Base-by-base conservation (phyloP, 2,329 filamentous ascomycete genomes). In the Colletotrichum phormii region DNA sequence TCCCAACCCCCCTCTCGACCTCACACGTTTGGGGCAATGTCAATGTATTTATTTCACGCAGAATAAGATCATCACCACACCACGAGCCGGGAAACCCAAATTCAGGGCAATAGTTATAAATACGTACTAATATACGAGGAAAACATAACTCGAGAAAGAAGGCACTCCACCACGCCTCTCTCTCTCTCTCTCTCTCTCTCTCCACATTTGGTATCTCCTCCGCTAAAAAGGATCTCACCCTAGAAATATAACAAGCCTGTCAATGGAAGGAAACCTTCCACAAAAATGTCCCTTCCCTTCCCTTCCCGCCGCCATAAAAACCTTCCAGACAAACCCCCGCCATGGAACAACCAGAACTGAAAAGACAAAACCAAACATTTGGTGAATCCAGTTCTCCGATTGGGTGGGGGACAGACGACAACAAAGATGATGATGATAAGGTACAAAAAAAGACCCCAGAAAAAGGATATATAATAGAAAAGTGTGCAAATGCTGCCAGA, bases 171-270 rank as follows among this genome's bases (percentile, higher is more conserved):
- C 13, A 42, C 37, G 37, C 37, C 37, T 37, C 35, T 37, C 5
- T 37, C 33, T 35, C 33, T 35, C 33, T 26, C 26, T 37, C 12
- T 37, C 12, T 37, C 37, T 18, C 37, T 42, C 42, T 49, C 42
- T 49, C 18, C 42, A n/a, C 42, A 18, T n/a, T 33, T 74, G 72
- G 72, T 74, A 72, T 74, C 64, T 74, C 72, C 72, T 72, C 72
- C 72, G 22, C 69, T 53, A 37, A 37, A 37, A 37, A 37, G 35
- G 35, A 49, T 49, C 42, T n/a, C 8, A 18, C 42, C 42, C 42
- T 49, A 5, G 42, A 49, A 4, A 31, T 18, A 22, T 42, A 71
- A 29, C 22, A 31, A 51, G 2, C 22, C 22, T 26, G 4, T 22
- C 57, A 42, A 42, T n/a, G 26, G 26, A 26, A 26, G 26, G 4